These are phyloP conservation scores for Mycena amicta DNA, from an alignment of 768 basidiomycete genomes.

Conservation along the genomic window DNA sequence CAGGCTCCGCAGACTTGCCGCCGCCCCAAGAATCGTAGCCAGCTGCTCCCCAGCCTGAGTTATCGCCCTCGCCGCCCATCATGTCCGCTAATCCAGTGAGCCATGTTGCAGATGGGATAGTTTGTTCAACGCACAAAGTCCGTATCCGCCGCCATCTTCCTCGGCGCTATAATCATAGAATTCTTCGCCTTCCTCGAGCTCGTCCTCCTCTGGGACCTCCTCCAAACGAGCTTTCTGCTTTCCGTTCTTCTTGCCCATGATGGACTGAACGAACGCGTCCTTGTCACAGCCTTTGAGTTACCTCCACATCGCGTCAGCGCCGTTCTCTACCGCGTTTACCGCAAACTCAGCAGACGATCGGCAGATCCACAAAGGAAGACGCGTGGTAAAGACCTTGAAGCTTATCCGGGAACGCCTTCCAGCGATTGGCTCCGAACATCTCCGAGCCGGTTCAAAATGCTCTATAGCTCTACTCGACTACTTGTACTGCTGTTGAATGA, in stretches of 20 bases:
- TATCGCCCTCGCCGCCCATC: neutral
- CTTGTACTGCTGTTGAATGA: conserved; percentile 17
- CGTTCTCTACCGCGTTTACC: too few species aligned
- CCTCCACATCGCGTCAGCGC: too few species aligned
- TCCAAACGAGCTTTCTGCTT: conserved; percentile 21
- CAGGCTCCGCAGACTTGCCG: neutral
- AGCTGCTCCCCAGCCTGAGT: neutral
- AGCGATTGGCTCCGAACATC: too few species aligned
- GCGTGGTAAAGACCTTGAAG: too few species aligned
- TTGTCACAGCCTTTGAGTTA: too few species aligned
- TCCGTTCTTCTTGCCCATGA: conserved; percentile 21
- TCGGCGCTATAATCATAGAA: conserved; percentile 18
- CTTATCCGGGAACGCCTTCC: too few species aligned
- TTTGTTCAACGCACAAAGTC: conserved; percentile 10
- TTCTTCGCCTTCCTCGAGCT: conserved; percentile 15
- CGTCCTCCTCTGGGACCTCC: conserved; percentile 15
- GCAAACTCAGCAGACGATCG: too few species aligned
- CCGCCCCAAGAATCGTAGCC: neutral
- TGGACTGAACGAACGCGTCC: neutral
- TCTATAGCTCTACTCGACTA: too few species aligned
- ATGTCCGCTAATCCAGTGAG: neutral
- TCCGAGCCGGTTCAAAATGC: too few species aligned
- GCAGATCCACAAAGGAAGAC: too few species aligned
- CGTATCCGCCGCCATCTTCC: conserved; percentile 5
- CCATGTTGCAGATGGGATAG: neutral